phyloP scores from a whole-genome alignment of 495 filamentous ascomycete species.

The Penicillium herquei region DNA sequence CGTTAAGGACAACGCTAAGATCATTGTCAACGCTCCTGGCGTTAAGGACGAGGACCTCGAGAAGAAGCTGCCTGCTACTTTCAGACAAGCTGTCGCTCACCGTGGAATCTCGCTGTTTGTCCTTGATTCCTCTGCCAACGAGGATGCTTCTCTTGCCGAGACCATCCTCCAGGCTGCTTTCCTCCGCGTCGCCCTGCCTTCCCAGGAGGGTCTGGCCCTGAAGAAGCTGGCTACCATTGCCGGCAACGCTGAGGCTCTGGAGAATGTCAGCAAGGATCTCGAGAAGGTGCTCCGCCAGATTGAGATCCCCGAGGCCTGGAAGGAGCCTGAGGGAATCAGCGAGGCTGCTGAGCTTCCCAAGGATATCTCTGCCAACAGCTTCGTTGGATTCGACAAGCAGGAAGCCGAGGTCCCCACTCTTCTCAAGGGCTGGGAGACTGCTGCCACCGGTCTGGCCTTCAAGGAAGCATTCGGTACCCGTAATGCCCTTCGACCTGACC shows the following conservation, averaged over 20 bases:
- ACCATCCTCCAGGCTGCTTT: slow-evolving; percentile 76
- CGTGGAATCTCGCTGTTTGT: slow-evolving; percentile 69
- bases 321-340: slow-evolving; percentile 58
- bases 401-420: slow-evolving; percentile 64
- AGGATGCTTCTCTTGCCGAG: slow-evolving; percentile 59
- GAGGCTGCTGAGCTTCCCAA: slow-evolving; percentile 51
- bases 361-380: slow-evolving; percentile 72
- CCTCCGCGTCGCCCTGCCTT: slow-evolving; percentile 65
- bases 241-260: slow-evolving; percentile 52
- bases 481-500: slow-evolving; percentile 75
- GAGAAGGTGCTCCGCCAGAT: slow-evolving; percentile 66
- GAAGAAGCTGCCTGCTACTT: slow-evolving; percentile 70
- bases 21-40: slow-evolving; percentile 73
- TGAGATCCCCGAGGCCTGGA: slow-evolving; percentile 77
- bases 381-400: slow-evolving; percentile 73
- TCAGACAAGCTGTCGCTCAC: slow-evolving; percentile 65
- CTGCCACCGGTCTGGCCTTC: slow-evolving; percentile 85
- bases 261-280: slow-evolving; percentile 63
- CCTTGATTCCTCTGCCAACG: slow-evolving; percentile 62
- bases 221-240: slow-evolving; percentile 60
- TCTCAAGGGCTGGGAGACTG: slow-evolving; percentile 74
- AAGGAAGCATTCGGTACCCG: slow-evolving; percentile 87
- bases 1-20: slow-evolving; percentile 65
- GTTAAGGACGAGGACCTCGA: slow-evolving; percentile 86
- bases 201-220: slow-evolving; percentile 47